Evolutionary conservation across 257 asterid species (phyloP).

Genomic region (Rehmannia glutinosa): DNA sequence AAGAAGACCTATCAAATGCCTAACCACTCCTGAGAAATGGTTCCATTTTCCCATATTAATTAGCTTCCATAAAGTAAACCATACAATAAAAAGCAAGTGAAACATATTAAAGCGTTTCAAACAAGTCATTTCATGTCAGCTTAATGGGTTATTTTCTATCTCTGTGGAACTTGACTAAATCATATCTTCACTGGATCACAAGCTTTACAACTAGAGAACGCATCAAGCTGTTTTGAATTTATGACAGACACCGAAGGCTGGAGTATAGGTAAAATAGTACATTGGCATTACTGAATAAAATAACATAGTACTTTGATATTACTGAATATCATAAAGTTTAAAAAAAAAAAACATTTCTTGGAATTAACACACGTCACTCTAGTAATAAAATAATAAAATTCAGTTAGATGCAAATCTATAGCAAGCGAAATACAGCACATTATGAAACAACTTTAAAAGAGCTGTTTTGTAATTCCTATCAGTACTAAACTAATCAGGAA

Average conservation of each 20-base stretch:
- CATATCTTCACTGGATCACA: background rate
- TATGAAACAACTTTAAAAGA: background rate
- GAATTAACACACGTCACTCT: constrained; percentile 2
- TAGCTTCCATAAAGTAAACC: no score
- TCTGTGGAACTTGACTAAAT: background rate
- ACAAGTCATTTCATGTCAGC: background rate
- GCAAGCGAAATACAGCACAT: constrained; percentile 8
- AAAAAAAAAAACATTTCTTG: background rate
- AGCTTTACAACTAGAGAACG: background rate
- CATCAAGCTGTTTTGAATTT: background rate
- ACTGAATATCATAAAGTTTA: background rate
- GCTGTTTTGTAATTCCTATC: constrained; percentile 3
- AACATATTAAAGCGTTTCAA: background rate
- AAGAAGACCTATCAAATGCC: no score
- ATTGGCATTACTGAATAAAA: background rate
- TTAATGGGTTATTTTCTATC: background rate
- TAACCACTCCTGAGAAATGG: no score
- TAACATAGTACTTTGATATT: background rate
- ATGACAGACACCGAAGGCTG: background rate
- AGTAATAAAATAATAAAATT: background rate
- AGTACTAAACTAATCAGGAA: constrained; percentile 3
- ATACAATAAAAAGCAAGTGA: no score
- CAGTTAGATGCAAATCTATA: background rate
- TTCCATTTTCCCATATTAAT: no score
- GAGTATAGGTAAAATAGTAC: background rate